These are phyloP conservation scores for Phytophthora lateralis DNA, from an alignment of 352 stramenopile species.

Conservation along the genomic window DNA sequence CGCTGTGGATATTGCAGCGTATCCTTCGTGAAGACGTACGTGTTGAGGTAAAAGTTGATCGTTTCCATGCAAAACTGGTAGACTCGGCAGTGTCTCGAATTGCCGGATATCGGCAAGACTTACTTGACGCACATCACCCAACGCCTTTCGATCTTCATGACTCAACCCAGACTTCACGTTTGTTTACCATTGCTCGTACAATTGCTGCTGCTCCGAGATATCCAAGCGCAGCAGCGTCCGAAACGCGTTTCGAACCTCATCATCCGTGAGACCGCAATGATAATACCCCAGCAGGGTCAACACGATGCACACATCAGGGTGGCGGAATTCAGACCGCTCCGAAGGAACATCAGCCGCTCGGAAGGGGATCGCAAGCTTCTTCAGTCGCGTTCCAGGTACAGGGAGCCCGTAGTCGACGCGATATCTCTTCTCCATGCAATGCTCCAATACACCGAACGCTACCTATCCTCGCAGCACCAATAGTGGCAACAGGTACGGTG, in stretches of 20 bases:
- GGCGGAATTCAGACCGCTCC: too few species aligned
- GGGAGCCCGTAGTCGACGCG: conserved; percentile 84
- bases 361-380: conserved; percentile 87
- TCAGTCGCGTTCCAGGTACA: conserved; percentile 38
- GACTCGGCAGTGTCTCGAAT: conserved; percentile 43
- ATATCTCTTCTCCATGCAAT: conserved; percentile 86
- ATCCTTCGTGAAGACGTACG: too few species aligned
- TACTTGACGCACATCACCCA: conserved; percentile 70
- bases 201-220: too few species aligned
- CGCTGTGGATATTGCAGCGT: too few species aligned
- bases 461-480: conserved; percentile 77
- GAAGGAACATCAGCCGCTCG: conserved; percentile 13
- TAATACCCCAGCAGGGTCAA: too few species aligned
- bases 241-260: too few species aligned
- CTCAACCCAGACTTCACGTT: too few species aligned
- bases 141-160: conserved; percentile 24
- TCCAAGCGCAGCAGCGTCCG: too few species aligned
- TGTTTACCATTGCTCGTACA: too few species aligned
- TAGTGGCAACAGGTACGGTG: conserved; percentile 40
- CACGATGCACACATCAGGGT: too few species aligned
- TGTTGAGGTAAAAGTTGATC: too few species aligned
- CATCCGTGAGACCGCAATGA: too few species aligned
- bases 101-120: conserved; percentile 76
- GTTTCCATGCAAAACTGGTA: conserved; percentile 43
- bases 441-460: conserved; percentile 74